Base-by-base conservation (phyloP, 306 rosid genomes). In the Myrica gale region DNA sequence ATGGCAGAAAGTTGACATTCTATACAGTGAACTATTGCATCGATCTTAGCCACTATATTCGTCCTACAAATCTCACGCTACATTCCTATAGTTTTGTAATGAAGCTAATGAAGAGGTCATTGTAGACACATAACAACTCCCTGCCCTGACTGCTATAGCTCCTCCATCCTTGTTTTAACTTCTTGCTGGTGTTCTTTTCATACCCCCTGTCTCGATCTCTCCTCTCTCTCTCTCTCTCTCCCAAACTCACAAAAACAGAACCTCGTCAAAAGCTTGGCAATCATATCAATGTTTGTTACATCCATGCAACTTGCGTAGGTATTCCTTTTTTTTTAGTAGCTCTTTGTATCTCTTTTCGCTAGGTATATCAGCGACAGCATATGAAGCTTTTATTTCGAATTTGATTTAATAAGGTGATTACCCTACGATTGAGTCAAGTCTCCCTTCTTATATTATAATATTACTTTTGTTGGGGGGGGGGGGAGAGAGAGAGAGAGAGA, bases 401-500 rank as follows among this genome's bases (percentile, higher is more conserved):
- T 32, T 32, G 37, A 32, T 32, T 32, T 32, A 32, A 16, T 16
- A 50, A 20, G 41, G 66, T 37, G 6, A 13, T 72, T n/a, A 72
- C 37, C 17, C 1, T 54, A 53, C 17, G 5, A 20, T 41, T 55
- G 39, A 37, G 51, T 72, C 65, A 16, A 52, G 13, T 9, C 16
- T 37, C 15, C 62, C 26, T 13, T 50, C 20, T 17, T 16, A 48
- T 65, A 16, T 41, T 16, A 56, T 56, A 57, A 21, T 21, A 37
- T 0, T 66, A 17, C 56, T 75, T 58, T 78, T 10, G 76, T 65
- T 45, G 48, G 75, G 62, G 66, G 65, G 75, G 73, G 47, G 78
- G 53, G 55, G 68, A 78, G 73, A 79, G 68, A 71, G 43, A 71
- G 65, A 72, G 73, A 68, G 60, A 54, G 66, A 47, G 68, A 69